Percentiles rank a stretch among this genome's conserved stretches.
These are phyloP conservation scores for Vaccinium corymbosum DNA, from an alignment of 148 eudicot genomes.

Conservation along the genomic window DNA sequence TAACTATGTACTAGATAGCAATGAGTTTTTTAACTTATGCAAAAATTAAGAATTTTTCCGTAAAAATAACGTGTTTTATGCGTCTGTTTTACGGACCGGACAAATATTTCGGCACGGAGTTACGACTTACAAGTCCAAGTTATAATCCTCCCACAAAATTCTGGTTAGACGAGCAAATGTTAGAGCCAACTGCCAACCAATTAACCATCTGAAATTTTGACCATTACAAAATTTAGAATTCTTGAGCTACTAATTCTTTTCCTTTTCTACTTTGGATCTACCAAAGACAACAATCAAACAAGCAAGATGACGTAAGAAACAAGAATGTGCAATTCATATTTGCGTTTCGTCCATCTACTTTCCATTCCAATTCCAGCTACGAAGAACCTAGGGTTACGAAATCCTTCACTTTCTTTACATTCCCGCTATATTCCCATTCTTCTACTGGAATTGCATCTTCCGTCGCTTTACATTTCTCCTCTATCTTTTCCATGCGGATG, in stretches of 20 bases:
- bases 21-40: too few species aligned
- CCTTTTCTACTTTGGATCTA: not conserved
- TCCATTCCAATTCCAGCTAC: not conserved
- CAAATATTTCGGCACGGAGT: too few species aligned
- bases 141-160: not conserved
- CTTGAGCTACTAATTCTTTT: not conserved
- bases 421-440: not conserved
- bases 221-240: not conserved
- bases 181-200: not conserved
- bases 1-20: too few species aligned
- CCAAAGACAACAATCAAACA: not conserved
- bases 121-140: not conserved
- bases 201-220: not conserved
- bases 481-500: not conserved
- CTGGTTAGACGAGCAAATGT: not conserved
- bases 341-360: not conserved
- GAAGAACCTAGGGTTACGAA: not conserved
- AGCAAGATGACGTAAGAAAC: not conserved
- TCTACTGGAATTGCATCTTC: not conserved
- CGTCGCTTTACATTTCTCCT: not conserved
- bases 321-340: not conserved
- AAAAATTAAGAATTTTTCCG: too few species aligned
- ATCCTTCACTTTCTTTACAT: not conserved
- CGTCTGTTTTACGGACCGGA: too few species aligned
- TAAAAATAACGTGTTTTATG: too few species aligned